Base-by-base conservation (phyloP, 257 asterid species). In the Nicotiana noctiflora region DNA sequence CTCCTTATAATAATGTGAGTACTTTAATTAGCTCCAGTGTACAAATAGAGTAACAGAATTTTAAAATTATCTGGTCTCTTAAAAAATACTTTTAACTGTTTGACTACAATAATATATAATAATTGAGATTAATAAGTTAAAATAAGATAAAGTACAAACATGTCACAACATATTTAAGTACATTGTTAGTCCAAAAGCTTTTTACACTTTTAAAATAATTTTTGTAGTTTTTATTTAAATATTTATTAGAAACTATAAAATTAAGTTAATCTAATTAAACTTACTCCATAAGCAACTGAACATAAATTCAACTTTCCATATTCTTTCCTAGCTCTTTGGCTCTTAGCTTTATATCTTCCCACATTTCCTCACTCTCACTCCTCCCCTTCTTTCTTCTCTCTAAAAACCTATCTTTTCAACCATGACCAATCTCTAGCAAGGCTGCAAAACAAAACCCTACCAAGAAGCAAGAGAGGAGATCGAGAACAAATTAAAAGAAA, bases 291-390 rank as follows among this genome's bases (percentile, higher is more conserved):
- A 70, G 46, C 18, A 51, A 67, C 4, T 13, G 10, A 65, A 34
- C 4, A 66, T 34, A 32, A 17, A 67, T 27, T 32, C 18, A 76
- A 40, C 46, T 37, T 56, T 19, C 70, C 81, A 77, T 15, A 77
- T 77, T 57, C 49, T 32, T 52, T 57, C 21, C 37, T 60, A 18
- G 37, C 68, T 57, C 46, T 32, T 8, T 0, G 66, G 67, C 37
- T 77, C 81, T 56, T 21, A 19, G 7, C 57, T 77, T 77, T 34
- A 34, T 37, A 77, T 77, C 34, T 56, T 40, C 81, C 70, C 21
- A 40, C 51, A 40, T 70, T 53, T 53, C 66, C 9, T 25, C 46
- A 76, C 80, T 75, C 63, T 31, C 64, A 53, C 49, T 32, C 46
- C 53, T 18, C 3, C 75, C 34, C n/a, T 56, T 64, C 2, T 44